These are phyloP conservation scores for Acephala macrosclerotiorum DNA, from an alignment of 2,329 filamentous ascomycete genomes.

Conservation along the genomic window DNA sequence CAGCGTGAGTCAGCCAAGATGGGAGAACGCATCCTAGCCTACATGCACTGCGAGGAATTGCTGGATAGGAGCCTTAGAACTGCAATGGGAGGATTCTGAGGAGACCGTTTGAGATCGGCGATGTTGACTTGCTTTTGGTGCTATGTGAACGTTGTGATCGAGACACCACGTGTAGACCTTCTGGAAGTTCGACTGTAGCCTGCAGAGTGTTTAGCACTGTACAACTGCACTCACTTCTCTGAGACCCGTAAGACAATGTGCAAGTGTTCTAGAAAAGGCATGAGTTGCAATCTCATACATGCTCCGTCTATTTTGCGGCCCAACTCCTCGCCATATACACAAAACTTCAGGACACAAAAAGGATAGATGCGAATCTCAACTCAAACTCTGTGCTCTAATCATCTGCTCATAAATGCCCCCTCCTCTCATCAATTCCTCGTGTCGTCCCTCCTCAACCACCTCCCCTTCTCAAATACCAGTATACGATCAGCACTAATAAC, in stretches of 20 bases:
- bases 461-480: slow-evolving; percentile 62
- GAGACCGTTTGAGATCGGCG: not conserved
- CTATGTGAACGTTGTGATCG: too few relatives aligned
- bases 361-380: not conserved
- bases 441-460: slow-evolving; percentile 60
- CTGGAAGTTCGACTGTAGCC: too few relatives aligned
- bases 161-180: too few relatives aligned
- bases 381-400: slow-evolving; percentile 31
- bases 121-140: not conserved
- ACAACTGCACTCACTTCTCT: too few relatives aligned
- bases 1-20: slow-evolving; percentile 6
- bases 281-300: not conserved
- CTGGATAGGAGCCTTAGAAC: not conserved
- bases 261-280: not conserved
- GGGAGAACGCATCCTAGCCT: not conserved
- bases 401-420: slow-evolving; percentile 53
- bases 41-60: not conserved
- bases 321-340: slow-evolving; percentile 9
- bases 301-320: not conserved
- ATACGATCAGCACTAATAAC: slow-evolving; percentile 64
- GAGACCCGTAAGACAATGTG: not conserved
- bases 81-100: not conserved
- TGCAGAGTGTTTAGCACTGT: too few relatives aligned
- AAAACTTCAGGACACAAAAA: not conserved
- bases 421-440: slow-evolving; percentile 60